phyloP scores from a whole-genome alignment of 768 basidiomycete species.

The Mycena alexandri region DNA sequence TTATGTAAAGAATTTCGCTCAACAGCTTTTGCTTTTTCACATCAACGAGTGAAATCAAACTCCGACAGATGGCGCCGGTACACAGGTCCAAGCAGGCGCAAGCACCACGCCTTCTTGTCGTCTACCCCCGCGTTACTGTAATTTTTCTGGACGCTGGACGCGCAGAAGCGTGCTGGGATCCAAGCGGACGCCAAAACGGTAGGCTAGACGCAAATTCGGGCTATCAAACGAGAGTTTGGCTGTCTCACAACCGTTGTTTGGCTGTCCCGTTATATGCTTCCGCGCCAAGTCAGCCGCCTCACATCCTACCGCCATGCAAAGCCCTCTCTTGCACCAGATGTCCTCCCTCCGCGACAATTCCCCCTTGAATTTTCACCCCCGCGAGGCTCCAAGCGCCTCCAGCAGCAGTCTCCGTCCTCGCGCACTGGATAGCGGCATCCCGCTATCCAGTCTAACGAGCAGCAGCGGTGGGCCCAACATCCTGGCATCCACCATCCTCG shows the following conservation, averaged over 20 bases:
- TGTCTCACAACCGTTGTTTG: conserved; percentile 16
- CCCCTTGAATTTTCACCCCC: conserved; percentile 12
- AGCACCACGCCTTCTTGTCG: neutral
- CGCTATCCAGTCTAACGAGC: conserved; percentile 21
- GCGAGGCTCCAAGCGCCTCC: conserved; percentile 12
- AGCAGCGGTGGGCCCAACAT: conserved; percentile 21
- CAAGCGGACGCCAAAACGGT: neutral
- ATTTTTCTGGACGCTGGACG: neutral
- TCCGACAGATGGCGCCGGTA: conserved; percentile 2
- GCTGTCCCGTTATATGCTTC: conserved; percentile 24
- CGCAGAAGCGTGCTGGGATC: neutral
- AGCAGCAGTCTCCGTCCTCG: conserved; percentile 20
- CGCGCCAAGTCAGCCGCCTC: conserved; percentile 12
- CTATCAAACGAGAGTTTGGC: neutral
- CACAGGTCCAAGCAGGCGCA: neutral
- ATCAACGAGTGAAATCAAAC: neutral
- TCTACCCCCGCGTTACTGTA: neutral
- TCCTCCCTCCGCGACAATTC: conserved; percentile 24
- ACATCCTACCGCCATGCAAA: conserved; percentile 29
- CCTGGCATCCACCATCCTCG: conserved; percentile 32
- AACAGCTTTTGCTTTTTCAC: no score
- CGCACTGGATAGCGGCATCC: conserved; percentile 1
- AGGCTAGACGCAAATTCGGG: neutral
- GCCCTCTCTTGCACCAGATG: conserved; percentile 33
- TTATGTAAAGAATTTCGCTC: no score